These are phyloP conservation scores for Rachicladosporium sp. DNA, from an alignment of 2,329 filamentous ascomycete species.

Conservation along the genomic window DNA sequence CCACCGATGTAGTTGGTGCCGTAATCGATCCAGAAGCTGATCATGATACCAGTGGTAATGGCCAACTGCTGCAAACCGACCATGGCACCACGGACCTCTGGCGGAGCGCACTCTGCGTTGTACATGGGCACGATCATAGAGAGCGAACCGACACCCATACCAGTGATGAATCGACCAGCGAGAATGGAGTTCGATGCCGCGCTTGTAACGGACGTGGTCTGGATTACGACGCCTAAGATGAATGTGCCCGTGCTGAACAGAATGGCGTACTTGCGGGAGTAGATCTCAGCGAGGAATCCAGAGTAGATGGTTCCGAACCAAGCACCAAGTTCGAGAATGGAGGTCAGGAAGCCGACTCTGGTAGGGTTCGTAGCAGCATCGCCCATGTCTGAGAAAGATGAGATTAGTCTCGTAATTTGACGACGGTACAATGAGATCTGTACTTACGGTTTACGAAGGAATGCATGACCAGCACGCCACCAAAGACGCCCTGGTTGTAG, in stretches of 20 bases:
- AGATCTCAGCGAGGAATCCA: conserved; percentile 57
- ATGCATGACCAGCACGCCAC: conserved; percentile 52
- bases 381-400: conserved; percentile 38
- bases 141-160: conserved; percentile 55
- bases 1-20: conserved; percentile 39
- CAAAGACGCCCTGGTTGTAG: conserved; percentile 66
- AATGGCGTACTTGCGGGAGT: conserved; percentile 58
- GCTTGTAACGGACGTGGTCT: conserved; percentile 45
- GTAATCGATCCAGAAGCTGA: conserved; percentile 39
- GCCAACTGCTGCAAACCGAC: conserved; percentile 54
- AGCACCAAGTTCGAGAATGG: conserved; percentile 64
- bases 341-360: conserved; percentile 37
- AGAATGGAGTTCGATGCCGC: conserved; percentile 50
- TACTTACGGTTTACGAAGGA: too few relatives aligned
- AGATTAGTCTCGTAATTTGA: too few relatives aligned
- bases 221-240: conserved; percentile 57
- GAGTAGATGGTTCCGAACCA: conserved; percentile 63
- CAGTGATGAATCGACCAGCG: conserved; percentile 59
- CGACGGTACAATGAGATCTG: too few relatives aligned
- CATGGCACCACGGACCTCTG: conserved; percentile 54
- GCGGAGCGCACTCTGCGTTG: conserved; percentile 39
- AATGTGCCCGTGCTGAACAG: conserved; percentile 55
- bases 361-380: conserved; percentile 24
- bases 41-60: conserved; percentile 44
- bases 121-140: conserved; percentile 47